phyloP scores from a whole-genome alignment of 495 filamentous ascomycete species.

The Aspergillus hancockii region DNA sequence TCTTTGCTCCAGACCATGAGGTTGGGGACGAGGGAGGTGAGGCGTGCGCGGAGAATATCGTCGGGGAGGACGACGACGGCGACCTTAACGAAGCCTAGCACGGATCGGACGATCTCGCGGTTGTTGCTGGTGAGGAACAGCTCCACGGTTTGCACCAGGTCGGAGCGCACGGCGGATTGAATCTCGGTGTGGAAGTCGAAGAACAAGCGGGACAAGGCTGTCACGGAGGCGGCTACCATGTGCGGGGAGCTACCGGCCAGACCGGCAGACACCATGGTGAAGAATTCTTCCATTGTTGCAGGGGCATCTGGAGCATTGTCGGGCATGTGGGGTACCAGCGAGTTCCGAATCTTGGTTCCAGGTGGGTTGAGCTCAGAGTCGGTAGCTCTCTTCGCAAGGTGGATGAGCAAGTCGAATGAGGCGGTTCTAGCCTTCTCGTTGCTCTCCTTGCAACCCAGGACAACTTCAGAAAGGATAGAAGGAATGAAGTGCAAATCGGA shows the following conservation, averaged over 20 bases:
- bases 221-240: constrained; percentile 93
- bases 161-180: constrained; percentile 61
- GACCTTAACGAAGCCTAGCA: constrained; percentile 95
- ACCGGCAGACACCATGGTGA: constrained; percentile 97
- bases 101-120: constrained; percentile 89
- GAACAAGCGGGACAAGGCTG: constrained; percentile 84
- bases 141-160: constrained; percentile 89
- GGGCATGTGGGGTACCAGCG: constrained; percentile 81
- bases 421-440: constrained; percentile 89
- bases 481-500: constrained; percentile 88
- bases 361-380: constrained; percentile 50
- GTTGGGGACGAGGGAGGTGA: constrained; percentile 77
- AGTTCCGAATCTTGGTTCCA: constrained; percentile 78
- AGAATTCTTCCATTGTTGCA: constrained; percentile 88
- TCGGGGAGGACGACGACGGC: constrained; percentile 82
- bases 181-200: constrained; percentile 75
- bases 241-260: constrained; percentile 88
- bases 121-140: constrained; percentile 93
- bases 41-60: constrained; percentile 69
- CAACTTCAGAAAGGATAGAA: constrained; percentile 84
- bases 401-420: constrained; percentile 87
- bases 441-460: constrained; percentile 92
- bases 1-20: constrained; percentile 96
- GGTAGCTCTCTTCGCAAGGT: constrained; percentile 79
- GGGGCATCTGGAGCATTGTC: constrained; percentile 71